Percentiles rank a stretch among this genome's conserved stretches.
These are phyloP conservation scores for Salix purpurea DNA, from an alignment of 345 rosid genomes.

Conservation along the genomic window DNA sequence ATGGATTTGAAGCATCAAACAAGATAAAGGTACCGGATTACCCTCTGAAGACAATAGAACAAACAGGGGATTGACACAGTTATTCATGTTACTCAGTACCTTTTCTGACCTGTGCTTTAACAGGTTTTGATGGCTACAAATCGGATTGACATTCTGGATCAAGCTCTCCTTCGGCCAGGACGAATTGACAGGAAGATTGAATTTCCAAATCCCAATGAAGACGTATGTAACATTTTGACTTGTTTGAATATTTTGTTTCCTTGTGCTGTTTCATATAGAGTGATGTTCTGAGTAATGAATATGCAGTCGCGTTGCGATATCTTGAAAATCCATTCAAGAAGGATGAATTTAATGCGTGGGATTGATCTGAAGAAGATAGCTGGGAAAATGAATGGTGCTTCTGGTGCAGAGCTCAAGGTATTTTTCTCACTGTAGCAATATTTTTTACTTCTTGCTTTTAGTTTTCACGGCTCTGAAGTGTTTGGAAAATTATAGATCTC, in stretches of 20 bases:
- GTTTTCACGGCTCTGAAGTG: neutral
- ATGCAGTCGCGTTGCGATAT: conserved; percentile 90
- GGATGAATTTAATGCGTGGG: conserved; percentile 97
- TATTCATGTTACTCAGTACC: neutral
- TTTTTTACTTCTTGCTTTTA: neutral
- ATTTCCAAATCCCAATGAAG: conserved; percentile 77
- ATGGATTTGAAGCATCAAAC: conserved; percentile 98
- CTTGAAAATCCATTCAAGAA: conserved; percentile 93
- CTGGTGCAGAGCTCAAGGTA: conserved; percentile 99
- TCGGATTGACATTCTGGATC: conserved; percentile 20
- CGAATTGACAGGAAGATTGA: conserved; percentile 21
- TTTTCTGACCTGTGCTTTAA: neutral
- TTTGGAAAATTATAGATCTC: neutral
- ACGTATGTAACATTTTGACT: conserved; percentile 32
- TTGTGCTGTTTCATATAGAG: neutral
- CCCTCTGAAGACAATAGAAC: neutral
- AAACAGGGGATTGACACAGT: neutral
- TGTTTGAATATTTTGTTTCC: neutral
- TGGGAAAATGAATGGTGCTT: conserved; percentile 98
- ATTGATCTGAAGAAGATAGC: conserved; percentile 97
- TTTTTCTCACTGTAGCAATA: neutral
- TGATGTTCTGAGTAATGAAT: conserved; percentile 6
- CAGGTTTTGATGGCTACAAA: conserved; percentile 89
- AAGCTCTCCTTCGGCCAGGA: conserved; percentile 15
- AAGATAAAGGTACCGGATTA: conserved; percentile 71